Percentiles rank a stretch among this genome's conserved stretches.
phyloP scores from a whole-genome alignment of 1,284 basidiomycete species.

The Somion occarium region DNA sequence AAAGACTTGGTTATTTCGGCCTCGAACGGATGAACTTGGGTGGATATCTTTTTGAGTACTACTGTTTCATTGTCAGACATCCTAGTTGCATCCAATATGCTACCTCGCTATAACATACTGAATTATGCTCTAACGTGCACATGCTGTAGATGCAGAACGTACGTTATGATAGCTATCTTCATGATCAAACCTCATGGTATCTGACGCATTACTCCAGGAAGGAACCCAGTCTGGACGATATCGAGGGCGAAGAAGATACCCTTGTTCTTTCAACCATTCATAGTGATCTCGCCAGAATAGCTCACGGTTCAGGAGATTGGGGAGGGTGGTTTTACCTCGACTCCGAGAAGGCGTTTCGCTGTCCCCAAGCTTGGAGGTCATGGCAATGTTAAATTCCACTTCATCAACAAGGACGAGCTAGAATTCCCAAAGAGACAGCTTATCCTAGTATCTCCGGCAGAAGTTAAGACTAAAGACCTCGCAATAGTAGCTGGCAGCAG shows the following conservation, averaged over 20 bases:
- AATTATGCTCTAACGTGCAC: background rate
- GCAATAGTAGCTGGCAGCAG: too few relatives aligned
- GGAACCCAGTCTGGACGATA: slow-evolving; percentile 23
- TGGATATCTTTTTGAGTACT: slow-evolving; percentile 14
- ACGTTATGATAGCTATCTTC: background rate
- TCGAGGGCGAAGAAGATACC: slow-evolving; percentile 16
- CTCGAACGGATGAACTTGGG: slow-evolving; percentile 12
- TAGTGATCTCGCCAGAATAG: background rate
- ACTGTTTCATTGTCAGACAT: slow-evolving; percentile 15
- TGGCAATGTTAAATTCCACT: background rate
- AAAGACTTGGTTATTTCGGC: slow-evolving; percentile 17
- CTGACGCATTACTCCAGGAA: slow-evolving; percentile 19
- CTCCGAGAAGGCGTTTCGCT: background rate
- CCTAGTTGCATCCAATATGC: slow-evolving; percentile 13
- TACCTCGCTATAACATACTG: background rate
- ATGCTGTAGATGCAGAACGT: background rate
- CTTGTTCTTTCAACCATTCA: slow-evolving; percentile 12
- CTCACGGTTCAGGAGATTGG: background rate
- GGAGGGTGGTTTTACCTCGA: too few relatives aligned
- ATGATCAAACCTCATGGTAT: background rate
- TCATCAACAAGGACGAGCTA: background rate
- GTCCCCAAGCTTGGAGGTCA: background rate
- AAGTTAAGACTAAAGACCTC: too few relatives aligned
- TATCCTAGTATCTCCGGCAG: background rate
- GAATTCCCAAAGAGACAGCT: background rate